A percentile compares a stretch with the other conserved stretches of the same genome.
These are phyloP conservation scores for Claviceps sp. DNA, from an alignment of 2,329 filamentous ascomycete genomes.

Conservation along the genomic window DNA sequence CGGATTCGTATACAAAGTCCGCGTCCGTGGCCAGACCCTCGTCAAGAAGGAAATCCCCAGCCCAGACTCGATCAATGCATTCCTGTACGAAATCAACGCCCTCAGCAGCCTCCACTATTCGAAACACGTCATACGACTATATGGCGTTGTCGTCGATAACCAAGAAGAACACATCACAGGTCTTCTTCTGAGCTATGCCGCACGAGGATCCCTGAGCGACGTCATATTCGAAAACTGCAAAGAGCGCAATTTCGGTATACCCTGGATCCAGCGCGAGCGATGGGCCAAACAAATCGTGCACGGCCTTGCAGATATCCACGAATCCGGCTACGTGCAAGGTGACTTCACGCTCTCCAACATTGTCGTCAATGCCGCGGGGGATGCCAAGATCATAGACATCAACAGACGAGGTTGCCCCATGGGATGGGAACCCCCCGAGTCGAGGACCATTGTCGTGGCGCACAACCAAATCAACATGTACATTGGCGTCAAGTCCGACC, in stretches of 20 bases:
- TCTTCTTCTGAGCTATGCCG: conserved; percentile 75
- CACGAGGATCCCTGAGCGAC: conserved; percentile 78
- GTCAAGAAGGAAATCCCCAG: conserved; percentile 99
- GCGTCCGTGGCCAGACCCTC: conserved; percentile 49
- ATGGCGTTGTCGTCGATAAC: conserved; percentile 80
- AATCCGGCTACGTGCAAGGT: conserved; percentile 90
- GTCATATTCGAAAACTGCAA: conserved; percentile 69
- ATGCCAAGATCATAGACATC: conserved; percentile 97
- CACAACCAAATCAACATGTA: conserved; percentile 91
- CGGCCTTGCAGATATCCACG: conserved; percentile 84
- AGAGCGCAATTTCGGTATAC: conserved; percentile 37
- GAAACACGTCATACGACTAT: conserved; percentile 68
- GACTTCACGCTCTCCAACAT: conserved; percentile 97
- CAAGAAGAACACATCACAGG: conserved; percentile 76
- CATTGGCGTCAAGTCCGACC: conserved; percentile 93
- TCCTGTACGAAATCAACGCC: conserved; percentile 93
- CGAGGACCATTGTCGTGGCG: conserved; percentile 70
- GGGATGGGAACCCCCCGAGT: conserved; percentile 93
- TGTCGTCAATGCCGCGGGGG: conserved; percentile 69
- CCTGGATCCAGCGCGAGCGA: conserved; percentile 62
- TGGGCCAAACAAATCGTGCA: conserved; percentile 89
- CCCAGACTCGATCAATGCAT: conserved; percentile 89
- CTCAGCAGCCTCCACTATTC: conserved; percentile 65
- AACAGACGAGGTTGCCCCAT: conserved; percentile 94
- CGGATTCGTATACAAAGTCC: conserved; percentile 93